Base-by-base conservation (phyloP, 1,139 yeast genomes). In the Martiniozyma asiatica region DNA sequence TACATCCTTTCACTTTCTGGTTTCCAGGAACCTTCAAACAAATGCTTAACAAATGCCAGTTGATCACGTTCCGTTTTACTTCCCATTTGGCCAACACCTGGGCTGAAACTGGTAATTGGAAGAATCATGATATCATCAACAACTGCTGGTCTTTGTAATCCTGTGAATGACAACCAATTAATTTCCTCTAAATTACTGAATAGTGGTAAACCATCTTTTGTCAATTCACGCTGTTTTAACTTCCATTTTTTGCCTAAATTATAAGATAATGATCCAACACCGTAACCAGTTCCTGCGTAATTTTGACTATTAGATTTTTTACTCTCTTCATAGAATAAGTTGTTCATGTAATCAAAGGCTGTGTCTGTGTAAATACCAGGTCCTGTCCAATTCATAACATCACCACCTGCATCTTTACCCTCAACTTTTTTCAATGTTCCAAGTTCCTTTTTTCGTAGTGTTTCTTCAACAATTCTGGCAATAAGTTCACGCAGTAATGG, bases 61-160 rank as follows among this genome's bases (percentile, higher is more conserved):
- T 60, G 61, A 48, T 77, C 68, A 4, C 45, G 41, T 3, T 56
- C 53, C 6, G 53, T 38, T 32, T 64, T 59, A 2, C 87, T 63
- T 2, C 84, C 85, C 89, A 78, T 78, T 41, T 76, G 87, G 4
- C 73, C 73, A n/a, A 78, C 85, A 38, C 73, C 84, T 1, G 92
- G 92, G 38, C 80, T 70, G 59, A 87, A 87, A 25, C 89, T 68
- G 11, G 84, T 76, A 39, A 77, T 70, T 11, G 98, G 98, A 45
- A 89, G 63, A 2, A 89, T 77, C 42, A 82, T 55, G 8, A 89
- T 77, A 53, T 87, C 97, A 35, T 85, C 84, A 10, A 84, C 58
- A 24, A 68, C 58, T 41, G 63, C 65, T 4, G 92, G 94, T 39
- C 59, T 63, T 35, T 56, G 58, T 57, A 81, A 60, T 17, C 77